Evolutionary conservation across 306 rosid genomes (phyloP), one percentile per base, ranked within the genome.

Genomic region (Sphenostylis stenocarpa): DNA sequence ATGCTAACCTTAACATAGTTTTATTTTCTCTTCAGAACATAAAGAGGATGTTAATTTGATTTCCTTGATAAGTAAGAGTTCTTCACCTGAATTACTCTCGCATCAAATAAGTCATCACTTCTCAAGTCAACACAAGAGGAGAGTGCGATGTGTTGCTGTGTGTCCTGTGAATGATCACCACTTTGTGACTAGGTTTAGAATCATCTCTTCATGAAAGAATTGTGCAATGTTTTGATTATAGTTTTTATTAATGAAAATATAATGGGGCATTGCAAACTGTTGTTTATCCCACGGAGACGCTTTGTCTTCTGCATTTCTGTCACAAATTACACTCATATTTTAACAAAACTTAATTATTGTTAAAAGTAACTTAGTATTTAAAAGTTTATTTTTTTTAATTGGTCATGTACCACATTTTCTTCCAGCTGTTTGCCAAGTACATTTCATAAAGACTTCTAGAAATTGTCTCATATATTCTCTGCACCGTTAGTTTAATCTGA

Each of bases 121-220:
- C 62, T 49, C 88, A 29, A 86, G 92, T 85, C 91, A 81, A 47
- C 97, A 93, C 76, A 91, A 79, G 83, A 87, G 87, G 58, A 93
- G 73, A 83, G 55, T 91, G 82, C 80, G 94, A 73, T 80, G 85
- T 71, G 86, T 93, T 67, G 77, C 88, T 56, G 38, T 87, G 39
- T 87, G 88, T 67, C 98, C 96, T 3, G 93, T 82, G 51, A 90
- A 93, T 23, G 94, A 91, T 84, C 91, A 84, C 72, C 90, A 74
- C 60, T 93, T 93, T 44, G 96, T 71, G 39, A 93, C 98, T 58
- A 93, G 97, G 98, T 91, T 43, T 31, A 17, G 14, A 57, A 58
- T 65, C 10, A 13, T 60, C 53, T 65, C n/a, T 65, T 45, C 14
- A 2, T 71, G 26, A 45, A 58, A 78, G 3, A 43, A 47, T 11